Evolutionary conservation across 2,329 filamentous ascomycete species (phyloP).

Genomic region (Claviceps paspali): DNA sequence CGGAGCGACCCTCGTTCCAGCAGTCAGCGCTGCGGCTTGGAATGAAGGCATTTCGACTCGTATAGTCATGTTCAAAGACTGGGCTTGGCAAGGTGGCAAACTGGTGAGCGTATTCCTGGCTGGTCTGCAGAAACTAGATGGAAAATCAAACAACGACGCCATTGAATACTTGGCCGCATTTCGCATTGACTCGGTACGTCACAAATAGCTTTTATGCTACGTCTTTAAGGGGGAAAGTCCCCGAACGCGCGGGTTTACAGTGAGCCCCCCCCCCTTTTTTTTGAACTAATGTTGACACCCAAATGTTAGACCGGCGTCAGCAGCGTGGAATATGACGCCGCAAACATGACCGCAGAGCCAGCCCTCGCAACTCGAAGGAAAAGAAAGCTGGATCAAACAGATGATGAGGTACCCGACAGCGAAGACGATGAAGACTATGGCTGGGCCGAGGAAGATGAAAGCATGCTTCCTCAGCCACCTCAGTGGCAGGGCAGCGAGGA

Average conservation of each 20-base stretch:
- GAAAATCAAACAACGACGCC: conserved; percentile 26
- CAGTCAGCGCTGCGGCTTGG: conserved; percentile 64
- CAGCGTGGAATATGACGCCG: conserved; percentile 24
- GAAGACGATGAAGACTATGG: conserved; percentile 58
- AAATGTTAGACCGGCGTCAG: conserved; percentile 27
- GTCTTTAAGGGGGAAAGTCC: not conserved
- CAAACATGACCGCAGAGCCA: conserved; percentile 16
- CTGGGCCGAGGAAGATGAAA: conserved; percentile 53
- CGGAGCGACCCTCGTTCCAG: conserved; percentile 56
- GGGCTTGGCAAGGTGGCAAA: conserved; percentile 34
- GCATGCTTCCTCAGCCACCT: conserved; percentile 42
- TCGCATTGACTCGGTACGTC: conserved; percentile 28
- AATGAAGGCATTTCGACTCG: conserved; percentile 61
- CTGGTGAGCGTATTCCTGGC: conserved; percentile 40
- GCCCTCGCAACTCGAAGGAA: conserved; percentile 34
- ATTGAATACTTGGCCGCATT: conserved; percentile 34
- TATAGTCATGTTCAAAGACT: conserved; percentile 68
- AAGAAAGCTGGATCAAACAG: conserved; percentile 46
- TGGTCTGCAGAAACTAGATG: conserved; percentile 50
- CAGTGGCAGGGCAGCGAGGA: conserved; percentile 56
- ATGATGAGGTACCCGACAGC: conserved; percentile 44
- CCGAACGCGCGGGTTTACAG: not conserved
- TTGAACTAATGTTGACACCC: not conserved
- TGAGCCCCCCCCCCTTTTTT: too few relatives aligned
- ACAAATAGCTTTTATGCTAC: not conserved